Conservation (phyloP, 1,284 basidiomycete genomes). For the Termitomyces sp. region DNA sequence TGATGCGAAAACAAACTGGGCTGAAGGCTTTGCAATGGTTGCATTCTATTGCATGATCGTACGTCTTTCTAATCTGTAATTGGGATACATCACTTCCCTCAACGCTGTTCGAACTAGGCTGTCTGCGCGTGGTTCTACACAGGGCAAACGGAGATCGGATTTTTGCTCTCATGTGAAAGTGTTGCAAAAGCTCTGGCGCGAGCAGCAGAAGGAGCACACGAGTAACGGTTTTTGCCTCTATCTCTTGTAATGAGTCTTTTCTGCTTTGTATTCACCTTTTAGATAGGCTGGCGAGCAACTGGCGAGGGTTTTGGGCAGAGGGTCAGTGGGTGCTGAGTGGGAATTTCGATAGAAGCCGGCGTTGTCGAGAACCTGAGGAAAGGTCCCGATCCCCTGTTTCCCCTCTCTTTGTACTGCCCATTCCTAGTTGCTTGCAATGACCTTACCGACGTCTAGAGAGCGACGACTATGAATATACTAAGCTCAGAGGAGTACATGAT, state of each 20-base stretch:
- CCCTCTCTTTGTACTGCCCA: too few species aligned
- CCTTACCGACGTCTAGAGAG: too few species aligned
- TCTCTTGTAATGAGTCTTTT: neutral
- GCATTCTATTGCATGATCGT: conserved; percentile 52
- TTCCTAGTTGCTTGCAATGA: too few species aligned
- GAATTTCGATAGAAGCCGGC: too few species aligned
- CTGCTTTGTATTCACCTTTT: neutral
- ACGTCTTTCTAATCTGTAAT: conserved; percentile 14
- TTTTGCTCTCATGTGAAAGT: conserved; percentile 26
- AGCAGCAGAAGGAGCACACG: neutral
- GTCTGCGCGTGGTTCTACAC: conserved; percentile 51
- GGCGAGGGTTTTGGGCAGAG: too few species aligned
- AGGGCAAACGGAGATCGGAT: conserved; percentile 38
- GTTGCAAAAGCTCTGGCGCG: conserved; percentile 13
- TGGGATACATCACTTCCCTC: neutral
- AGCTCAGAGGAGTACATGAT: too few species aligned
- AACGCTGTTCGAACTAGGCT: conserved; percentile 27
- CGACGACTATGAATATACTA: too few species aligned
- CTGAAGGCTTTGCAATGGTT: conserved; percentile 57
- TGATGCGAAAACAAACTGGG: conserved; percentile 69
- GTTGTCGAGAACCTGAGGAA: too few species aligned
- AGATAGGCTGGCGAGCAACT: too few species aligned
- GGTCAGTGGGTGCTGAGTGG: too few species aligned
- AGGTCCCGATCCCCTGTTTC: too few species aligned
- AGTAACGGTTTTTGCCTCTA: neutral